phyloP scores from a whole-genome alignment of 345 rosid species.

The Ricinus communis region DNA sequence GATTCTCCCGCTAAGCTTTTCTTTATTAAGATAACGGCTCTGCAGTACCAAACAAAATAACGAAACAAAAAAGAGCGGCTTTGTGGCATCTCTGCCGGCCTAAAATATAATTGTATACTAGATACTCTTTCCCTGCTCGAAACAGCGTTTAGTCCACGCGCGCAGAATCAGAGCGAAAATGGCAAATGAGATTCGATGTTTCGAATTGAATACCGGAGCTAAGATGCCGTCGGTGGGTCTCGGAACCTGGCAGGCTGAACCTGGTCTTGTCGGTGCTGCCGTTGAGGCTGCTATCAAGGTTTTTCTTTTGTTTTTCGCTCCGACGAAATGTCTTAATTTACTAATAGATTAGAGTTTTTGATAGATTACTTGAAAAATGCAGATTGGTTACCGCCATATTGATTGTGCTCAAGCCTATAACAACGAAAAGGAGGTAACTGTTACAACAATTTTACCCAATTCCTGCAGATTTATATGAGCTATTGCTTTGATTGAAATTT shows the following conservation, averaged over 20 bases:
- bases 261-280: slow-evolving; percentile 58
- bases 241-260: slow-evolving; percentile 70
- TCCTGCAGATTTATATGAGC: too few relatives aligned
- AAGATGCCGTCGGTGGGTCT: slow-evolving; percentile 66
- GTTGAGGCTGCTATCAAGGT: slow-evolving; percentile 52
- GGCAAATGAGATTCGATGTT: slow-evolving; percentile 21
- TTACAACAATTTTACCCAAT: neutral
- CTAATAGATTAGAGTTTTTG: neutral
- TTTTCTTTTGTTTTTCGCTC: neutral
- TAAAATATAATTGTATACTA: too few relatives aligned
- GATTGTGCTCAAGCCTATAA: slow-evolving; percentile 70
- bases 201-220: slow-evolving; percentile 58
- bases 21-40: too few relatives aligned
- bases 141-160: too few relatives aligned
- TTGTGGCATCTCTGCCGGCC: too few relatives aligned
- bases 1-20: too few relatives aligned
- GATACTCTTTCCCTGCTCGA: too few relatives aligned
- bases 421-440: slow-evolving; percentile 77
- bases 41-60: too few relatives aligned
- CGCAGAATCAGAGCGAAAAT: too few relatives aligned
- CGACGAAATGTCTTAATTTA: neutral
- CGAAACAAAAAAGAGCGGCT: too few relatives aligned
- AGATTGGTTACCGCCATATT: slow-evolving; percentile 79
- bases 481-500: too few relatives aligned
- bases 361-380: too few relatives aligned